These are phyloP conservation scores for Phylloporus sp. DNA, from an alignment of 768 basidiomycete genomes.

Conservation along the genomic window DNA sequence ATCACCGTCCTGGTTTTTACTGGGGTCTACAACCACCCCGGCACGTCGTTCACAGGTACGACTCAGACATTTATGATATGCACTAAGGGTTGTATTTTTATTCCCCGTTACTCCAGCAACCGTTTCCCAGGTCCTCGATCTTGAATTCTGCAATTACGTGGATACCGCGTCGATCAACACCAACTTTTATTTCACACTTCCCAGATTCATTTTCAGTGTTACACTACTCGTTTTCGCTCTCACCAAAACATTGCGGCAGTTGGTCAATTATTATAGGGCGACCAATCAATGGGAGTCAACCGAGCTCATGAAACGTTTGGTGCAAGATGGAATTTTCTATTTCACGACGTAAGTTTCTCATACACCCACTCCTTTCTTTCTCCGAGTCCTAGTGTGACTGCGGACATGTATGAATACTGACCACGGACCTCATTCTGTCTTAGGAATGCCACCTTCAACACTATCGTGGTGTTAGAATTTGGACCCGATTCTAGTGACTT, in stretches of 20 bases:
- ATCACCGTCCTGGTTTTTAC: not conserved
- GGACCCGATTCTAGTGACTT: not conserved
- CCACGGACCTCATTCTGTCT: not conserved
- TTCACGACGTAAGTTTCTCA: not conserved
- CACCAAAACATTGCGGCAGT: not conserved
- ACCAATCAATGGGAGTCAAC: conserved; percentile 2
- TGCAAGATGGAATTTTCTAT: conserved; percentile 1
- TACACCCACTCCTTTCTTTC: no score
- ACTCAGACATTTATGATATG: not conserved
- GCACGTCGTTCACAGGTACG: not conserved
- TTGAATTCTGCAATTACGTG: not conserved
- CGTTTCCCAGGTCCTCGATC: not conserved
- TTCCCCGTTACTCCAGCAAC: not conserved
- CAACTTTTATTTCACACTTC: not conserved
- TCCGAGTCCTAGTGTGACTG: not conserved
- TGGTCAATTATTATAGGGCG: not conserved
- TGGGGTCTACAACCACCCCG: not conserved
- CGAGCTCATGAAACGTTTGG: not conserved
- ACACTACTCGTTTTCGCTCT: not conserved
- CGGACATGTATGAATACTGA: not conserved
- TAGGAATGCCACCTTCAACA: not conserved
- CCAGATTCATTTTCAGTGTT: not conserved
- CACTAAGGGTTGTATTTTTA: no score
- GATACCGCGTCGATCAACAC: not conserved
- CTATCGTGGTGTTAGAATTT: not conserved